A percentile compares a stretch with the other conserved stretches of the same genome.
phyloP scores from a whole-genome alignment of 2,329 filamentous ascomycete genomes.

The Hypomyces perniciosus region DNA sequence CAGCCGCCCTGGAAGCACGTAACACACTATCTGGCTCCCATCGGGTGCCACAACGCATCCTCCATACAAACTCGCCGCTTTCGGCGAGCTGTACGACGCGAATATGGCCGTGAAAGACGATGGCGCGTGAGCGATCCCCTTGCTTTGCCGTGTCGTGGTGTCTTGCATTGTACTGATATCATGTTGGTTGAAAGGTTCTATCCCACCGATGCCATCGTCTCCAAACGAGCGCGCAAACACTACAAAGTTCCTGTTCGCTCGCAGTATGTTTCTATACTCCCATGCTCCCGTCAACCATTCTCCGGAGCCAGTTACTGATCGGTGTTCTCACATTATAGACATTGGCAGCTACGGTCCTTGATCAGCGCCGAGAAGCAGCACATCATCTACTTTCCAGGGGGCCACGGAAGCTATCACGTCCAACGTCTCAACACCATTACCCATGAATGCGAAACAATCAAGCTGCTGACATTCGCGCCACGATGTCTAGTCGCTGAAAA shows the following conservation, averaged over 20 bases:
- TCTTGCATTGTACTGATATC: not conserved
- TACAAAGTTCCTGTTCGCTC: conserved; percentile 62
- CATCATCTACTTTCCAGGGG: conserved; percentile 78
- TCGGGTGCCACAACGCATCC: conserved; percentile 12
- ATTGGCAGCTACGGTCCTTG: conserved; percentile 86
- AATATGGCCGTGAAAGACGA: conserved; percentile 52
- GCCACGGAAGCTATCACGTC: conserved; percentile 57
- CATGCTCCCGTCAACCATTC: not conserved
- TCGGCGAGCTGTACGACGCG: not conserved
- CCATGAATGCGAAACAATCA: conserved; percentile 67
- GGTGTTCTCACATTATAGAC: conserved; percentile 39
- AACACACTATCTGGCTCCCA: not conserved
- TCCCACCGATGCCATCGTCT: conserved; percentile 60
- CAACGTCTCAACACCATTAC: conserved; percentile 64
- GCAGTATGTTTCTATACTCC: conserved; percentile 43
- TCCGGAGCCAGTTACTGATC: not conserved
- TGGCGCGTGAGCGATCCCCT: conserved; percentile 37
- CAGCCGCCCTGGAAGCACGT: not conserved
- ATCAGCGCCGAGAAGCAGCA: conserved; percentile 74
- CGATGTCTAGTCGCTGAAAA: conserved; percentile 80
- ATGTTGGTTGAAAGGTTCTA: conserved; percentile 43
- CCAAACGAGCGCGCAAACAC: conserved; percentile 55
- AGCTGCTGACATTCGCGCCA: conserved; percentile 64
- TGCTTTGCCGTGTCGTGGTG: not conserved
- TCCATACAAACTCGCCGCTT: not conserved